Evolutionary conservation across 1,284 basidiomycete genomes (phyloP).

Genomic region (Somion occarium): DNA sequence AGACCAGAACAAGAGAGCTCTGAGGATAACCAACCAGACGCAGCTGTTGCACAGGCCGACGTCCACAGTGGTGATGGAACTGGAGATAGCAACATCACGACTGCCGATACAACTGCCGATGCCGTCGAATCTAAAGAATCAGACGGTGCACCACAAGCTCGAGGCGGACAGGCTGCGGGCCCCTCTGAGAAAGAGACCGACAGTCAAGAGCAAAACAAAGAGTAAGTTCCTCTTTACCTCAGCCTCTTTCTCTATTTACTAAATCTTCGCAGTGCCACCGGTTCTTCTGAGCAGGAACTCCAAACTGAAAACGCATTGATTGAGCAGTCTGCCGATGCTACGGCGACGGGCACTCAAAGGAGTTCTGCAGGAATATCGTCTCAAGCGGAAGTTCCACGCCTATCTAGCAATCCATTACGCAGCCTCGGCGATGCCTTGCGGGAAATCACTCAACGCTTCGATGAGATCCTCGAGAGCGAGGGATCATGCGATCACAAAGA

Average conservation of each 20-base stretch:
- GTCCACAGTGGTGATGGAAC: conserved; percentile 30
- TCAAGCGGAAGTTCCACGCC: conserved; percentile 32
- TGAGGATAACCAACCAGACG: conserved; percentile 13
- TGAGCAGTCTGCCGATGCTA: conserved; percentile 15
- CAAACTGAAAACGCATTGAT: neutral
- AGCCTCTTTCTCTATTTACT: neutral
- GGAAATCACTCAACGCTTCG: conserved; percentile 80
- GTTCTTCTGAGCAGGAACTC: neutral
- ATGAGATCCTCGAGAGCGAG: conserved; percentile 73
- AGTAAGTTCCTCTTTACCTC: conserved; percentile 11
- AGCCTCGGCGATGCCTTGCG: conserved; percentile 84
- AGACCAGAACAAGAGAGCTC: conserved; percentile 2
- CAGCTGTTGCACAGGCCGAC: conserved; percentile 36
- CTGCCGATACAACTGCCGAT: conserved; percentile 13
- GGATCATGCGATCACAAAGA: conserved; percentile 24
- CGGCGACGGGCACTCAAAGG: conserved; percentile 4
- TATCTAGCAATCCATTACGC: conserved; percentile 62
- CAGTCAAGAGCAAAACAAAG: neutral
- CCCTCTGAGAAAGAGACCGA: conserved; percentile 3
- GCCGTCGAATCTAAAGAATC: conserved; percentile 2
- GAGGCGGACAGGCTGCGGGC: conserved; percentile 2
- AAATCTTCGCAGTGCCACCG: neutral
- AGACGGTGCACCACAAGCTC: neutral
- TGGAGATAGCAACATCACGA: conserved; percentile 10
- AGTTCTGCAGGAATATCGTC: conserved; percentile 11